phyloP scores from a whole-genome alignment of 2,329 filamentous ascomycete species.

The Dothiorella sarmentorum region DNA sequence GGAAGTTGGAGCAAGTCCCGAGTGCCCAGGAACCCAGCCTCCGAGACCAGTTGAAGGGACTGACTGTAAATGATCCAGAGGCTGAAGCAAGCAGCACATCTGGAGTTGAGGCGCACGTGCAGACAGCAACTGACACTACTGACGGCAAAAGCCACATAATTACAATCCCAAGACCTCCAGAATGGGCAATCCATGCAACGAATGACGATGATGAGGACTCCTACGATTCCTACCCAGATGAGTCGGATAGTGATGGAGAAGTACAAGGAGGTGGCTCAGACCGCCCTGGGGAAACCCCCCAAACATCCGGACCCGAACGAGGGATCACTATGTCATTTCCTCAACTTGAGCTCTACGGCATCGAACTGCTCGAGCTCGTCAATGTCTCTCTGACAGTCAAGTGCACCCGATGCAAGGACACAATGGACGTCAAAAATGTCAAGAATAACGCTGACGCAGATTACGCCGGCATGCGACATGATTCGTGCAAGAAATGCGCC shows the following conservation, averaged over 20 bases:
- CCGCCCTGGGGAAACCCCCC: conserved; percentile 26
- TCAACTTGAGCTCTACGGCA: conserved; percentile 69
- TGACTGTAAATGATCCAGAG: not conserved
- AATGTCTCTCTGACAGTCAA: conserved; percentile 68
- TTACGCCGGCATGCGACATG: conserved; percentile 39
- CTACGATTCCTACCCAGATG: conserved; percentile 39
- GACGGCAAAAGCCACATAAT: conserved; percentile 62
- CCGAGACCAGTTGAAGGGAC: not conserved
- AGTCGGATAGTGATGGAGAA: conserved; percentile 47
- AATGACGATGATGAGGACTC: conserved; percentile 36
- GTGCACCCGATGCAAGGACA: conserved; percentile 74
- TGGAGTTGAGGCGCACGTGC: not conserved
- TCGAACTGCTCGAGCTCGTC: conserved; percentile 70
- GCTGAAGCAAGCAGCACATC: not conserved
- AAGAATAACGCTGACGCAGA: conserved; percentile 51
- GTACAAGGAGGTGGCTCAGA: conserved; percentile 32
- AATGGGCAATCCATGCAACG: too few species aligned
- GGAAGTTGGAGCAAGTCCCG: not conserved
- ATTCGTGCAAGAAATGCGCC: conserved; percentile 56
- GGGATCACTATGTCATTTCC: conserved; percentile 80
- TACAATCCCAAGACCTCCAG: conserved; percentile 70
- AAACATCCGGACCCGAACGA: conserved; percentile 51
- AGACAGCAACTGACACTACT: not conserved
- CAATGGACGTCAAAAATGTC: conserved; percentile 65
- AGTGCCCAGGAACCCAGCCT: not conserved